These are phyloP conservation scores for Adansonia grandidieri DNA, from an alignment of 441 rosid genomes.

Conservation along the genomic window DNA sequence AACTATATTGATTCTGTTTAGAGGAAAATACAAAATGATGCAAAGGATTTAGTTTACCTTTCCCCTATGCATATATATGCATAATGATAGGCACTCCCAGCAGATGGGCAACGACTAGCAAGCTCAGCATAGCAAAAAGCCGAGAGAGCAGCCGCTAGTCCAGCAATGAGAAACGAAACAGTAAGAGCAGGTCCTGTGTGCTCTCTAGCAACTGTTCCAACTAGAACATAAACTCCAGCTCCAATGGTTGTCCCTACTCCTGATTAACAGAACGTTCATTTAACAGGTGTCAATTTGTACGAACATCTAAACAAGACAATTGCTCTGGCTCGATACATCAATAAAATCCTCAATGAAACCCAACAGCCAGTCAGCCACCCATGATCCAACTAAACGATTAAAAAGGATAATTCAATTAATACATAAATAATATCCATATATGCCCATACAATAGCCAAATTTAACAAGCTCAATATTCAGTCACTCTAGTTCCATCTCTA, in stretches of 20 bases:
- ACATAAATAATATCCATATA: neutral
- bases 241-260: constrained; percentile 98
- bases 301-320: neutral
- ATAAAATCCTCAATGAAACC: constrained; percentile 6
- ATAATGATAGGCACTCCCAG: constrained; percentile 99
- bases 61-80: constrained; percentile 94
- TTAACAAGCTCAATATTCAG: neutral
- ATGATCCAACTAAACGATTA: neutral
- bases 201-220: constrained; percentile 98
- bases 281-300: neutral
- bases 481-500: constrained; percentile 8
- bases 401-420: neutral
- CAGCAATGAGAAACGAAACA: constrained; percentile 87
- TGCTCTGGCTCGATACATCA: neutral
- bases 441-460: neutral
- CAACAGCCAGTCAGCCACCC: neutral
- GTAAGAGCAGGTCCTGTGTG: constrained; percentile 95
- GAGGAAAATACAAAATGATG: neutral
- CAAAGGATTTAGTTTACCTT: constrained; percentile 52
- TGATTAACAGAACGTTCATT: constrained; percentile 33
- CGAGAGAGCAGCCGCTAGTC: constrained; percentile 91
- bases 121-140: constrained; percentile 98
- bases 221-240: constrained; percentile 95
- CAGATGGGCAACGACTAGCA: constrained; percentile 94
- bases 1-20: neutral